Evolutionary conservation across 768 basidiomycete species (phyloP), one percentile per base, ranked within the genome.

Genomic region (Hericium coralloides): DNA sequence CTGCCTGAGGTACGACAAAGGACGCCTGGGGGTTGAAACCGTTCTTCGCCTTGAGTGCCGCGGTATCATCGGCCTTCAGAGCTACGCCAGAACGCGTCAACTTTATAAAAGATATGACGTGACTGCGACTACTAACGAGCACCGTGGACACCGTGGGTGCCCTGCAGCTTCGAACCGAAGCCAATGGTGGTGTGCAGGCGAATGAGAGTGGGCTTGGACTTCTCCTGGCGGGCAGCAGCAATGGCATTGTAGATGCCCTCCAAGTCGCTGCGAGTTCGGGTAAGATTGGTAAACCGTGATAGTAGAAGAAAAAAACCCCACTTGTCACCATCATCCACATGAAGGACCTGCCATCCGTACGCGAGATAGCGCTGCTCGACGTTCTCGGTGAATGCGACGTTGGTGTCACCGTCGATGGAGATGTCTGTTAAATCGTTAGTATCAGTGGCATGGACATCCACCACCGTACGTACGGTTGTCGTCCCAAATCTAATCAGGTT

Each of bases 121-220:
- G n/a, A 47, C 31, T 7, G 31, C 31, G 43, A 54, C 31, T 23
- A 83, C 92, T 67, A 67, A 94, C 90, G 92, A 72, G 92, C 70
- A 63, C 95, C 94, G 71, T 98, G 95, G 60, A 97, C 92, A 64
- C 91, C 91, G 67, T 95, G 92, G 9, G 92, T 93, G 60, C 95
- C 95, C 70, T 92, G 87, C 68, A 84, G 80, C 76, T 89, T 91
- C 37, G 95, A 97, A 59, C 95, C 95, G 68, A 80, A 97, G 41
- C 95, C 95, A 60, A 98, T 98, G 48, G 87, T 97, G 54, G 95
- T 97, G 65, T 78, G 83, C 56, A 95, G 74, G 59, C 83, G 79
- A 70, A 97, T 89, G 63, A 98, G 77, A 38, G 92, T 91, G 25
- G 95, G 95, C 75, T 92, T 93, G 71, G 64, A 77, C 69, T 79